Percentiles rank a stretch among this genome's conserved stretches.
Conservation (phyloP, 2,329 filamentous ascomycete species). For the Podosphaera leucotricha region DNA sequence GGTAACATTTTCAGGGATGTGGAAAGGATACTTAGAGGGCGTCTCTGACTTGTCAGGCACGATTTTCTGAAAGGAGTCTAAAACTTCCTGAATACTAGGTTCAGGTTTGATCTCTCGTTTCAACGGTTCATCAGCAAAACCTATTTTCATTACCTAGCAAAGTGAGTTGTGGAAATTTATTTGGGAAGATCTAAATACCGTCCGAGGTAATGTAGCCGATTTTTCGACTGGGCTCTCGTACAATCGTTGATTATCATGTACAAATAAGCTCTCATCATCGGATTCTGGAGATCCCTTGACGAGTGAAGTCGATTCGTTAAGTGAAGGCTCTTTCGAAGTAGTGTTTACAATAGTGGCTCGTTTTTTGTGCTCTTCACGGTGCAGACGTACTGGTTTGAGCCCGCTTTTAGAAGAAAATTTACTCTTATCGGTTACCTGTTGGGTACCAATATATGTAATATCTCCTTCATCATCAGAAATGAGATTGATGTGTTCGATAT, state of each 20-base stretch:
- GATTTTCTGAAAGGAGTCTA: no score
- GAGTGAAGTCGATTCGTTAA: neutral
- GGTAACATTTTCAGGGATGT: neutral
- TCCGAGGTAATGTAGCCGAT: neutral
- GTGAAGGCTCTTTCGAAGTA: conserved; percentile 2
- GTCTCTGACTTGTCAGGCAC: neutral
- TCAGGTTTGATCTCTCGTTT: neutral
- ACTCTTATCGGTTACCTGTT: neutral
- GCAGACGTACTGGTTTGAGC: conserved; percentile 12
- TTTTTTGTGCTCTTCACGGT: conserved; percentile 13
- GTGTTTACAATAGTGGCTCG: conserved; percentile 13
- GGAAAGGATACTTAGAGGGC: neutral
- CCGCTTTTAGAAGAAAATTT: conserved; percentile 3
- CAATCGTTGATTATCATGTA: conserved; percentile 5
- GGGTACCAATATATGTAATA: neutral
- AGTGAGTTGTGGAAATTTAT: neutral
- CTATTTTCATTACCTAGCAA: neutral
- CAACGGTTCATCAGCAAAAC: neutral
- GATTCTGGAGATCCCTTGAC: neutral
- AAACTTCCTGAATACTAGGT: neutral
- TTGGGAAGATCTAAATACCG: neutral
- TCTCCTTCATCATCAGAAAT: conserved; percentile 1
- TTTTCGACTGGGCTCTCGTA: neutral
- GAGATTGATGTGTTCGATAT: conserved; percentile 1
- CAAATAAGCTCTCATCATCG: conserved; percentile 4